Percentiles rank a stretch among this genome's conserved stretches.
Conservation (phyloP, 1,284 basidiomycete species). For the Tilletiopsis washingtonensis region DNA sequence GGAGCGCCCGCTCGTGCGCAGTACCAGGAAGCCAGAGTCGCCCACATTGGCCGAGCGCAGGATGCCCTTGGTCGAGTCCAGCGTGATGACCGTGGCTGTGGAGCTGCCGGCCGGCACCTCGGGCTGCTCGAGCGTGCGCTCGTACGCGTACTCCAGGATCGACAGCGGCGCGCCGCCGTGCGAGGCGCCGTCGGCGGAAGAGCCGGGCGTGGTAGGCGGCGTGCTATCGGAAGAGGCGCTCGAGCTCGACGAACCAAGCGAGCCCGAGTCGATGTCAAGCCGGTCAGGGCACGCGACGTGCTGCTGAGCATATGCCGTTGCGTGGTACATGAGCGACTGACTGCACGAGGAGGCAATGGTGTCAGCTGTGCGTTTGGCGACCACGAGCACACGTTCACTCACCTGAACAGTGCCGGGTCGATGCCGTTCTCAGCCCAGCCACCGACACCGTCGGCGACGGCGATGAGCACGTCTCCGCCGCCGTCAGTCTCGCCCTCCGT, state of each 20-base stretch:
- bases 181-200: constrained; percentile 67
- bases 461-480: constrained; percentile 66
- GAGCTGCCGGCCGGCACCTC: constrained; percentile 71
- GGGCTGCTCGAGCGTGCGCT: constrained; percentile 62
- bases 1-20: constrained; percentile 45
- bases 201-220: constrained; percentile 41
- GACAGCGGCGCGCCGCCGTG: constrained; percentile 53
- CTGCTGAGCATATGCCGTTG: constrained; percentile 52
- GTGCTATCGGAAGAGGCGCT: background rate
- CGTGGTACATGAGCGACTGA: constrained; percentile 63
- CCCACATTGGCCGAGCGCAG: constrained; percentile 80
- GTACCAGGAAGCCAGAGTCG: constrained; percentile 73
- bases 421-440: constrained; percentile 69
- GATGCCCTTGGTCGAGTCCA: constrained; percentile 67
- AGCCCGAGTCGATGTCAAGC: too few species aligned
- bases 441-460: constrained; percentile 63
- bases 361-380: background rate
- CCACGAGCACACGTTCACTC: background rate
- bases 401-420: constrained; percentile 67
- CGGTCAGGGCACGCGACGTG: constrained; percentile 5
- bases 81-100: constrained; percentile 69
- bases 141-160: constrained; percentile 65
- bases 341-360: background rate
- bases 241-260: background rate
- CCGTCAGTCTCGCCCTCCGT: background rate